Evolutionary conservation across 129 eudicot genomes (phyloP).

Genomic region (sunflower (Helianthus annuus)): HanXRQr2.0-SUNRISE NC_035448.2:154352313-154352812

Average conservation of each 20-base stretch:
- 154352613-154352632: constrained; percentile 7
- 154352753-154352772: not conserved
- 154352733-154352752: constrained; percentile 23
- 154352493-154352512: constrained; percentile 17
- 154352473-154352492: constrained; percentile 20
- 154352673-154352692: not conserved
- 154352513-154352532: constrained; percentile 7
- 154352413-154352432: constrained; percentile 18
- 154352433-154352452: not conserved
- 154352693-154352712: constrained; percentile 17
- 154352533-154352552: constrained; percentile 9
- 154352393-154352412: not conserved
- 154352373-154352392: constrained; percentile 32
- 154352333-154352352: constrained; percentile 35
- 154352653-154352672: not conserved
- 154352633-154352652: constrained; percentile 19
- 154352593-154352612: not conserved
- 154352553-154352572: not conserved
- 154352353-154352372: constrained; percentile 34
- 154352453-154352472: not conserved
- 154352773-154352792: constrained; percentile 9
- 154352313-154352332: constrained; percentile 30
- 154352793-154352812: constrained; percentile 15
- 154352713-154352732: constrained; percentile 10
- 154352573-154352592: constrained; percentile 5